Evolutionary conservation across 306 rosid species (phyloP).

Genomic region (Benincasa hispida): DNA sequence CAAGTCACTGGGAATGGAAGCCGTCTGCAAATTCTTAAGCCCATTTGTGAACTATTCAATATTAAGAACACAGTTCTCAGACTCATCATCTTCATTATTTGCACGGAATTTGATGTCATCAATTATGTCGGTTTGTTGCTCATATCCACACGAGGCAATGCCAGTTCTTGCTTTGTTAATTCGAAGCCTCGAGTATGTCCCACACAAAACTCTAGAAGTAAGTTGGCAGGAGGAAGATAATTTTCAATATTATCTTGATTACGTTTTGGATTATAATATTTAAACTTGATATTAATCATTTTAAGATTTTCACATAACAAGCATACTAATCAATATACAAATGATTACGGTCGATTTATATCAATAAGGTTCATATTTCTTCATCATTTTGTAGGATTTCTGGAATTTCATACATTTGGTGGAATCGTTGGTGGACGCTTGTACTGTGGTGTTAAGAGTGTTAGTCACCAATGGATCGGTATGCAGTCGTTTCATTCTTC

Average conservation of each 20-base stretch:
- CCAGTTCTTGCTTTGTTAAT: slow-evolving; percentile 59
- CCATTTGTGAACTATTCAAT: slow-evolving; percentile 51
- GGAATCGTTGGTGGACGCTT: slow-evolving; percentile 58
- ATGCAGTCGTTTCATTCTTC: slow-evolving; percentile 10
- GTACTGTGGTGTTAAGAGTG: slow-evolving; percentile 45
- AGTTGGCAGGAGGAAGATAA: slow-evolving; percentile 22
- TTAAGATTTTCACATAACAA: neutral
- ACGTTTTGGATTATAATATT: neutral
- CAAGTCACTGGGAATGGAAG: slow-evolving; percentile 44
- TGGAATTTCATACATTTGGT: slow-evolving; percentile 36
- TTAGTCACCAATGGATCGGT: slow-evolving; percentile 48
- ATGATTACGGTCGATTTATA: neutral
- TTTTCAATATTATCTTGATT: neutral
- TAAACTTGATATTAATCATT: neutral
- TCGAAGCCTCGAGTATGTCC: slow-evolving; percentile 41
- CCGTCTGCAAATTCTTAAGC: slow-evolving; percentile 57
- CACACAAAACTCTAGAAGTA: slow-evolving; percentile 46
- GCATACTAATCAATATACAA: neutral
- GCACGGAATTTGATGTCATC: slow-evolving; percentile 46
- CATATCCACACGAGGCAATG: slow-evolving; percentile 42
- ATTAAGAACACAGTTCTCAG: slow-evolving; percentile 37
- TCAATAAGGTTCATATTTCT: slow-evolving; percentile 3
- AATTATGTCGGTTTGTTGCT: slow-evolving; percentile 60
- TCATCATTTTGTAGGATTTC: slow-evolving; percentile 41
- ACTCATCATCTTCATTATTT: slow-evolving; percentile 38